Percentiles rank a stretch among this genome's conserved stretches.
phyloP scores from a whole-genome alignment of 495 filamentous ascomycete genomes.

The Recurvomyces mirabilis region DNA sequence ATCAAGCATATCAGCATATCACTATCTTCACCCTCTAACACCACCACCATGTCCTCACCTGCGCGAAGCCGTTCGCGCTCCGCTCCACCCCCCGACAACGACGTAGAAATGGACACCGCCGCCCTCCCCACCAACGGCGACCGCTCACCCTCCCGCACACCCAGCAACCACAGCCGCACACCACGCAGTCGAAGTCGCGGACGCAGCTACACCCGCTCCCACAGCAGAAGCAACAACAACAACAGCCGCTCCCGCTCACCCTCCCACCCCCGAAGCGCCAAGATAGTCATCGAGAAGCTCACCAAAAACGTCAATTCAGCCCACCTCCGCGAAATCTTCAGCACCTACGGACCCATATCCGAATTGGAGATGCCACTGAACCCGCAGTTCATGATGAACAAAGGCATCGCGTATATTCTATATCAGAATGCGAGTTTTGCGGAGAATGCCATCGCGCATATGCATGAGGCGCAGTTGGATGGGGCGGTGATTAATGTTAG shows the following conservation, averaged over 20 bases:
- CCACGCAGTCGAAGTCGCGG: slow-evolving; percentile 30
- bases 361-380: slow-evolving; percentile 85
- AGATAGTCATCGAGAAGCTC: slow-evolving; percentile 94
- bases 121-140: too few relatives aligned
- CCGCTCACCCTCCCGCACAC: slow-evolving; percentile 36
- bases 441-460: slow-evolving; percentile 82
- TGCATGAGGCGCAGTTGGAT: slow-evolving; percentile 97
- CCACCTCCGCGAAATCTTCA: slow-evolving; percentile 87
- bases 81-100: slow-evolving; percentile 10
- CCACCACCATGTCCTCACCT: slow-evolving; percentile 13
- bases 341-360: slow-evolving; percentile 72
- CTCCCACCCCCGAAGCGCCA: slow-evolving; percentile 24
- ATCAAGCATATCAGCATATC: background rate
- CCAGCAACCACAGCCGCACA: slow-evolving; percentile 12
- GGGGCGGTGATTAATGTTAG: slow-evolving; percentile 80
- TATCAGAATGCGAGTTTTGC: slow-evolving; percentile 69
- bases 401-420: slow-evolving; percentile 88
- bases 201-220: slow-evolving; percentile 31
- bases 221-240: slow-evolving; percentile 36
- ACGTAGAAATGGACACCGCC: slow-evolving; percentile 2
- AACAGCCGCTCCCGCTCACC: slow-evolving; percentile 23
- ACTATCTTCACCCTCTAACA: background rate
- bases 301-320: slow-evolving; percentile 88
- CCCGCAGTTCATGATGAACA: slow-evolving; percentile 74
- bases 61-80: slow-evolving; percentile 25